Conservation (phyloP, 75 land plant genomes). For the Pinus taeda region DNA sequence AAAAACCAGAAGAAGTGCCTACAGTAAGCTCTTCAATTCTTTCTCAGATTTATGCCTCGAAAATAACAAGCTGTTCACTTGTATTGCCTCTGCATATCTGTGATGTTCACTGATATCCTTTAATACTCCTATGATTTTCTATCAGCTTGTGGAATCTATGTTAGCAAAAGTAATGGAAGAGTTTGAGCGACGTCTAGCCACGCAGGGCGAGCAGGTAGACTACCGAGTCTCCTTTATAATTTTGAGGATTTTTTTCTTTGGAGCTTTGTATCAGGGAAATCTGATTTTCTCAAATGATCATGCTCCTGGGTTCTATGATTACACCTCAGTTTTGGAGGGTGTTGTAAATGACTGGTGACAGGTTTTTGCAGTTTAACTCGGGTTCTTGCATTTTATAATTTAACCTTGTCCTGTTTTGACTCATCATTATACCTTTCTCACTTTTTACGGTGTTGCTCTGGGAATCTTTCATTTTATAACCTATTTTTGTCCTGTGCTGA, state of each 20-base stretch:
- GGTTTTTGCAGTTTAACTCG: conserved; percentile 21
- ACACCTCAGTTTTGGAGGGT: not conserved
- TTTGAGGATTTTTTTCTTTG: not conserved
- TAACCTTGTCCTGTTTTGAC: not conserved
- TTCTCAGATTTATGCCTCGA: not conserved
- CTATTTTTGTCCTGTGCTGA: not conserved
- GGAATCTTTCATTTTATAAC: not conserved
- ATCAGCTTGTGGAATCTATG: conserved; percentile 56
- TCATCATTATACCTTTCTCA: not conserved
- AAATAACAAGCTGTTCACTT: not conserved
- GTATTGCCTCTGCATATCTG: not conserved
- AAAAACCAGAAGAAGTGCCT: conserved; percentile 20
- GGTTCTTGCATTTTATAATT: not conserved
- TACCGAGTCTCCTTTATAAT: not conserved
- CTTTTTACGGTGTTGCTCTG: conserved; percentile 22
- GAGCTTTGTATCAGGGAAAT: not conserved
- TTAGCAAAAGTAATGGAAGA: conserved; percentile 45
- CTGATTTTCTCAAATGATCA: not conserved
- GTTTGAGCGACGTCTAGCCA: conserved; percentile 25
- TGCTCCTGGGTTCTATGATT: not conserved
- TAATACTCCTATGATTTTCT: not conserved
- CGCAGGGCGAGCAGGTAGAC: conserved; percentile 49
- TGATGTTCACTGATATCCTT: not conserved
- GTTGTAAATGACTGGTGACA: not conserved
- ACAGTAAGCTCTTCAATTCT: conserved; percentile 12